Evolutionary conservation across 208 protist genomes (phyloP).

Genomic region (Jaenimonas drosophilae): DNA sequence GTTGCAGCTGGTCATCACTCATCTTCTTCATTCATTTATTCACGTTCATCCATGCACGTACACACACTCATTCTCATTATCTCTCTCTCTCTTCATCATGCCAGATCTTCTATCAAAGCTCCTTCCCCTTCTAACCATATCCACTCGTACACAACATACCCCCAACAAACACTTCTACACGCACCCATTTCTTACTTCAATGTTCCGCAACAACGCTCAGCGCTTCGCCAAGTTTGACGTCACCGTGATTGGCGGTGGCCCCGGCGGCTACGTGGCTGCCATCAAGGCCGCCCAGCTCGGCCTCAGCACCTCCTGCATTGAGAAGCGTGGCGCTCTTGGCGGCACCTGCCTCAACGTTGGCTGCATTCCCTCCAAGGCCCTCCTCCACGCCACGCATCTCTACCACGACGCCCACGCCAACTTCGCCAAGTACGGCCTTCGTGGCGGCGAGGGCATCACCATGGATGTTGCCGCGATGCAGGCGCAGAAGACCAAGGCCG

Average conservation of each 20-base stretch:
- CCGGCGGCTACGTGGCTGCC: constrained; percentile 99
- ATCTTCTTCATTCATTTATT: background rate
- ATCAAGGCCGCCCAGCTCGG: constrained; percentile 99
- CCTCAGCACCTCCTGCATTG: constrained; percentile 97
- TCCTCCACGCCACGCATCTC: constrained; percentile 97
- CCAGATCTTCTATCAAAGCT: too few relatives aligned
- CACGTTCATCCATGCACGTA: background rate
- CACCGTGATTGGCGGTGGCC: constrained; percentile 98
- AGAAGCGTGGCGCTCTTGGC: constrained; percentile 96
- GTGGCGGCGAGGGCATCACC: constrained; percentile 69
- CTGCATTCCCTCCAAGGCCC: constrained; percentile 99
- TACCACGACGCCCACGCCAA: constrained; percentile 94
- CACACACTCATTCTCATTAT: background rate
- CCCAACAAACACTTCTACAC: too few relatives aligned
- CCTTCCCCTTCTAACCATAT: too few relatives aligned
- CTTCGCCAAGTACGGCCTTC: constrained; percentile 90
- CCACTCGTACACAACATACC: too few relatives aligned
- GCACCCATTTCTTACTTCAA: too few relatives aligned
- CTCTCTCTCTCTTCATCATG: too few relatives aligned
- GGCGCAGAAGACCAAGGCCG: constrained; percentile 92
- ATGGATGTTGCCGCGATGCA: constrained; percentile 96
- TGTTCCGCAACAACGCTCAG: constrained; percentile 50
- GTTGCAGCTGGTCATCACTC: too few relatives aligned
- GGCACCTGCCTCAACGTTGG: constrained; percentile 99
- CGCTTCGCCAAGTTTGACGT: constrained; percentile 88